phyloP scores from a whole-genome alignment of 306 rosid genomes.

The Begonia masoniana region DNA sequence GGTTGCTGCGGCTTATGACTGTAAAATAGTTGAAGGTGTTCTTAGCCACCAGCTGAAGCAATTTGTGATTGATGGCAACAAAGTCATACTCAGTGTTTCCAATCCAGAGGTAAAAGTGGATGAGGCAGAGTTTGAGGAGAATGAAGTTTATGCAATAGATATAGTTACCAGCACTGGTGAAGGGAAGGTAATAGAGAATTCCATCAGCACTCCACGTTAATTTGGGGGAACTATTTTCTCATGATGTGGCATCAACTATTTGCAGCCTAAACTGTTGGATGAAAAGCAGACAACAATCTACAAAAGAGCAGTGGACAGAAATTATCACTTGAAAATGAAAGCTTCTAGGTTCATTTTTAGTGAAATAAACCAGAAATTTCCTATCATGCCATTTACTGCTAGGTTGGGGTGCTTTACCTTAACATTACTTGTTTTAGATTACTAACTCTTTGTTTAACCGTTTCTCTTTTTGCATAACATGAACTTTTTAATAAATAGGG shows the following conservation, averaged over 20 bases:
- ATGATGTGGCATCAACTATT: not conserved
- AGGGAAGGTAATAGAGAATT: conserved; percentile 50
- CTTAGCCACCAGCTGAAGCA: conserved; percentile 99
- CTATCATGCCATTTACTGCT: conserved; percentile 95
- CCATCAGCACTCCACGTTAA: too few relatives aligned
- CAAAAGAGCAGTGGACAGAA: conserved; percentile 94
- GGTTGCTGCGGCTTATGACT: conserved; percentile 89
- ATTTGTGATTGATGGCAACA: conserved; percentile 97
- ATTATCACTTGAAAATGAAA: conserved; percentile 88
- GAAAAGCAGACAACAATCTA: conserved; percentile 98
- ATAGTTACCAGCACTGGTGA: conserved; percentile 89
- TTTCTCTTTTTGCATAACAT: not conserved
- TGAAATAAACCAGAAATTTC: conserved; percentile 82
- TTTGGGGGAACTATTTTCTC: not conserved
- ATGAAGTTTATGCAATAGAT: conserved; percentile 87
- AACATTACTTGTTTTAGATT: not conserved
- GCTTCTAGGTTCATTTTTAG: conserved; percentile 97
- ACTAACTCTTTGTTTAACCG: not conserved
- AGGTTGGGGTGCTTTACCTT: conserved; percentile 27
- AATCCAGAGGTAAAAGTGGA: conserved; percentile 86
- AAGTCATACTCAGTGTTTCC: conserved; percentile 70
- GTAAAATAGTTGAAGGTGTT: conserved; percentile 97
- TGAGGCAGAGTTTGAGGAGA: conserved; percentile 92
- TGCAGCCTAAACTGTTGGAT: conserved; percentile 89
- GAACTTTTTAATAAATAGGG: conserved; percentile 27